These are phyloP conservation scores for Hymenoscyphus repandus DNA, from an alignment of 2,329 filamentous ascomycete species.

Conservation along the genomic window DNA sequence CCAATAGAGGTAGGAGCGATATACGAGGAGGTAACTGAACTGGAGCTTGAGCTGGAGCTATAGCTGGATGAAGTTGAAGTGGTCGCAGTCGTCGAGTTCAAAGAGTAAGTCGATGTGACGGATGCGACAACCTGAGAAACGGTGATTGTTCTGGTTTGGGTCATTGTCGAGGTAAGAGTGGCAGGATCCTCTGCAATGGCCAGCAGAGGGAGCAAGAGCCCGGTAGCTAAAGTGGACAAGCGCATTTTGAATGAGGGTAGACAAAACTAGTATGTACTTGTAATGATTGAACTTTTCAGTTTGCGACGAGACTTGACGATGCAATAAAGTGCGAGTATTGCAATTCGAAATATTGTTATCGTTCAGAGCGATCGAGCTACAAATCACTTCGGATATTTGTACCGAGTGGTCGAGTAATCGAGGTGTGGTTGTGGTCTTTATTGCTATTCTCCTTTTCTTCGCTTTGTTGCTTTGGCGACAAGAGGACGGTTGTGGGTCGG, in stretches of 20 bases:
- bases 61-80: conserved; percentile 27
- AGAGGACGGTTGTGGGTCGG: background rate
- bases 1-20: background rate
- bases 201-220: conserved; percentile 47
- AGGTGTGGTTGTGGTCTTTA: conserved; percentile 1
- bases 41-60: conserved; percentile 24
- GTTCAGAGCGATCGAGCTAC: background rate
- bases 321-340: background rate
- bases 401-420: background rate
- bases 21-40: background rate
- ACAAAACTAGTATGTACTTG: conserved; percentile 1
- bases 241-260: conserved; percentile 34
- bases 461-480: background rate
- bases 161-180: conserved; percentile 41
- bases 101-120: conserved; percentile 34
- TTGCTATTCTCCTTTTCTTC: conserved; percentile 5
- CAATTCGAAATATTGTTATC: background rate
- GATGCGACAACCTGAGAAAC: conserved; percentile 40
- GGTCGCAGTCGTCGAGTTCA: conserved; percentile 28
- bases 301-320: conserved; percentile 14
- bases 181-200: conserved; percentile 37
- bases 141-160: conserved; percentile 47
- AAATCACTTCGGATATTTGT: background rate
- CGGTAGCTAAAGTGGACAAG: conserved; percentile 41
- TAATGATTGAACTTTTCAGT: background rate